These are phyloP conservation scores for Hanseniaspora mollemarum DNA, from an alignment of 805 yeast genomes.

Conservation along the genomic window DNA sequence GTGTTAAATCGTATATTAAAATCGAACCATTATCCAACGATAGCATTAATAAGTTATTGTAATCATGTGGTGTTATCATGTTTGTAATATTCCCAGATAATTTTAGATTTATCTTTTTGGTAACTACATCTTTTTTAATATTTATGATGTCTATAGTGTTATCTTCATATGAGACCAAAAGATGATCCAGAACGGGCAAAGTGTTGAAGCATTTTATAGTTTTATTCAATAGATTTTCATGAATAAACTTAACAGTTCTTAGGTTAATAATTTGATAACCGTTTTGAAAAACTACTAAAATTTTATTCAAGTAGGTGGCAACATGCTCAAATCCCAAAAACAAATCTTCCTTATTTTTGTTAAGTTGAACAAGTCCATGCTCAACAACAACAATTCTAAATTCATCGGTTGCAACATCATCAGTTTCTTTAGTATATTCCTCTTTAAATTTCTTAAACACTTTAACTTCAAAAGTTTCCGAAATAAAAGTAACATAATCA, in stretches of 20 bases:
- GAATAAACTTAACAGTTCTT: slow-evolving; percentile 49
- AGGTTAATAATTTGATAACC: slow-evolving; percentile 57
- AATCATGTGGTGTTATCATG: slow-evolving; percentile 9
- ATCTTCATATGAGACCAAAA: slow-evolving; percentile 60
- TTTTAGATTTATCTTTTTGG: slow-evolving; percentile 47
- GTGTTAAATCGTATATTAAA: slow-evolving; percentile 6
- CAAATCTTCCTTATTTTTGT: slow-evolving; percentile 30
- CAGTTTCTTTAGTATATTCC: slow-evolving; percentile 1
- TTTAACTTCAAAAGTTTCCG: not conserved
- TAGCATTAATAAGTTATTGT: slow-evolving; percentile 8
- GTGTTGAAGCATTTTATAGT: slow-evolving; percentile 51
- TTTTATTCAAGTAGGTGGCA: slow-evolving; percentile 83
- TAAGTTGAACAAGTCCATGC: slow-evolving; percentile 6
- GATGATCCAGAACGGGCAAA: slow-evolving; percentile 74
- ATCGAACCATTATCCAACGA: slow-evolving; percentile 12
- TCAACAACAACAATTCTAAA: slow-evolving; percentile 5
- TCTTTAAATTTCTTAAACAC: slow-evolving; percentile 10
- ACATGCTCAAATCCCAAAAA: slow-evolving; percentile 42
- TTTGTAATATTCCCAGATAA: slow-evolving; percentile 34
- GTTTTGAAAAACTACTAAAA: slow-evolving; percentile 67
- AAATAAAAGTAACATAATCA: slow-evolving; percentile 9
- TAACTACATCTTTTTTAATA: slow-evolving; percentile 32
- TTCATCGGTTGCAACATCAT: slow-evolving; percentile 4
- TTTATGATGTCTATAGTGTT: slow-evolving; percentile 50
- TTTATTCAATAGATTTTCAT: slow-evolving; percentile 36